Base-by-base conservation (phyloP, 352 stramenopile species). In the Phytophthora sp. region DNA sequence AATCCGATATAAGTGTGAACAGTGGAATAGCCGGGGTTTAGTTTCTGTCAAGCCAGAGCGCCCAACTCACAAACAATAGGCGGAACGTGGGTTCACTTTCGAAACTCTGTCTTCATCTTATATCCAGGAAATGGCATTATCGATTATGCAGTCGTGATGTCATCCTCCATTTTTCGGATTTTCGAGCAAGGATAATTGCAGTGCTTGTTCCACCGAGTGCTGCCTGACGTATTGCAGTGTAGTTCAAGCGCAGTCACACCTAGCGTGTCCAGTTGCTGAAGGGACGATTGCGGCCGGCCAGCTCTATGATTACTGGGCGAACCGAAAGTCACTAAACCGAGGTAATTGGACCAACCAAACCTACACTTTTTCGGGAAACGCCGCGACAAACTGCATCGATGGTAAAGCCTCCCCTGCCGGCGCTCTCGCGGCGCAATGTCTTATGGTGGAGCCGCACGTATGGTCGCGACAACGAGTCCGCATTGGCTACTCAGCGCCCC, bases 391-490 rank as follows among this genome's bases (percentile, higher is more conserved):
- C 13, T 41, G 35, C 35, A 11, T 16, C 15, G 1, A 41, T 41
- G 35, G 36, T n/a, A n/a, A 45, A 23, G 26, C 11, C 41, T 11
- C 3, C 42, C 29, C 31, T 29, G 18, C 55, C 55, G 16, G 33
- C 36, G 18, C 53, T 69, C 0, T 60, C 45, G 24, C 4, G 0
- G 9, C 9, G 31, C 39, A 63, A 73, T 16, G 44, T 54, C 27
- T 38, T 55, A 18, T 79, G 70, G 73, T 81, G 73, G 69, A 76
- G 29, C 24, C 54, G 39, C 27, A 65, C 26, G 9, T 70, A 70
- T 52, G 39, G 45, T 20, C 6, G 41, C 13, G 33, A 16, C 4
- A 35, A 39, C 21, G 21, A 42, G 13, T 15, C 18, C 20, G 23
- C 33, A 2, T 9, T 26, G 4, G 21, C 38, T 35, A 27, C n/a